Evolutionary conservation across 805 yeast species (phyloP).

Genomic region (Nakazawaea peltata): DNA sequence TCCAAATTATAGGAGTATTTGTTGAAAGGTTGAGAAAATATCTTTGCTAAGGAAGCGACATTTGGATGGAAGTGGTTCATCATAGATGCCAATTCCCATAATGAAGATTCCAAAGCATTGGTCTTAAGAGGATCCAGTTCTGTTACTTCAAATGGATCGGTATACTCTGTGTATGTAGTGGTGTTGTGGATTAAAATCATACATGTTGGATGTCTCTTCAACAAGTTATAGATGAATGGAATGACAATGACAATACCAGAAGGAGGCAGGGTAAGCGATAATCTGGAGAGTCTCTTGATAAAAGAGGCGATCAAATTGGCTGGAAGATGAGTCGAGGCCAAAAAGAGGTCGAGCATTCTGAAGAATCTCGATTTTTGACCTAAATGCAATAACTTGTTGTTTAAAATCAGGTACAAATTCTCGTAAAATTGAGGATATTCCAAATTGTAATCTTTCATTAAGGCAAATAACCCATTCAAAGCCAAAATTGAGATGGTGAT

Average conservation of each 20-base stretch:
- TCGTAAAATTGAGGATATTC: conserved; percentile 88
- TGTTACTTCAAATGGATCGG: conserved; percentile 58
- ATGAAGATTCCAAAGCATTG: conserved; percentile 72
- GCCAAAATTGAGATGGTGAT: conserved; percentile 48
- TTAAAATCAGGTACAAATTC: conserved; percentile 75
- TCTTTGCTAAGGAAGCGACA: conserved; percentile 83
- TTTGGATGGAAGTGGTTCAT: conserved; percentile 86
- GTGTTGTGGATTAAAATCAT: conserved; percentile 76
- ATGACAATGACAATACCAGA: conserved; percentile 79
- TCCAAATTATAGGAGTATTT: conserved; percentile 85
- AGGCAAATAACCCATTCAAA: conserved; percentile 77
- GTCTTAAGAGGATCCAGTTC: conserved; percentile 75
- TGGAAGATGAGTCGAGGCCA: conserved; percentile 82
- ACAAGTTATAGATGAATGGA: conserved; percentile 85
- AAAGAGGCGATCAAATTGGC: conserved; percentile 81
- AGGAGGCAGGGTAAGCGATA: conserved; percentile 74
- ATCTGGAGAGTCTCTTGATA: conserved; percentile 71
- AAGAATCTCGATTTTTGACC: conserved; percentile 81
- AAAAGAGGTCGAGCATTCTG: conserved; percentile 77
- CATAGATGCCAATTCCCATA: conserved; percentile 87
- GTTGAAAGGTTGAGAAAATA: conserved; percentile 82
- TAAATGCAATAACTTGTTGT: conserved; percentile 67
- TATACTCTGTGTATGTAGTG: conserved; percentile 23
- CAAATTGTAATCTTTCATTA: conserved; percentile 73
- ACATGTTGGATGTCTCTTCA: conserved; percentile 91